phyloP scores from a whole-genome alignment of 768 basidiomycete genomes.

The Lentinula aciculospora region DNA sequence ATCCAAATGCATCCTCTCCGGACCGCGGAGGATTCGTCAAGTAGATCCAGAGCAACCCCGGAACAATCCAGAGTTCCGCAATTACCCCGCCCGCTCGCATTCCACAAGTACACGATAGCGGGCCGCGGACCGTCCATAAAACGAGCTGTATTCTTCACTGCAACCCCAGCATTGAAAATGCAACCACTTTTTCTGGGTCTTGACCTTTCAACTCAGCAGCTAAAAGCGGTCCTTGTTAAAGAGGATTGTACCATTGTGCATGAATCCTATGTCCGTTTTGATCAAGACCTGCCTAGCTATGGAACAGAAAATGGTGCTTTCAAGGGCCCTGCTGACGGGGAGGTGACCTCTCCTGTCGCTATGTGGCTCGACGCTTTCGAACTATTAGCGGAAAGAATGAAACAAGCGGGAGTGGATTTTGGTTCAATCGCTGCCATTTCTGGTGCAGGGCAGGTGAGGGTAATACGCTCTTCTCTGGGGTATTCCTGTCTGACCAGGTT shows the following conservation, averaged over 20 bases:
- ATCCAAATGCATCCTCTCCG: no score
- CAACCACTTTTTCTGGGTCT: conserved; percentile 54
- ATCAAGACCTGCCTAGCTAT: conserved; percentile 69
- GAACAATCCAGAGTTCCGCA: background rate
- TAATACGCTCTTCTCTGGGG: conserved; percentile 12
- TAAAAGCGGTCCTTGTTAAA: conserved; percentile 69
- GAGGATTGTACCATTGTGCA: conserved; percentile 51
- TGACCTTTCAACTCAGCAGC: conserved; percentile 82
- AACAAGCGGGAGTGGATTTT: conserved; percentile 53
- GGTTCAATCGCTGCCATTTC: conserved; percentile 57
- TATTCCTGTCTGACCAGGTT: background rate
- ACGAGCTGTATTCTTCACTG: background rate
- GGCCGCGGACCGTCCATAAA: background rate
- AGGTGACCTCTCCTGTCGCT: conserved; percentile 73
- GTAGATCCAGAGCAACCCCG: background rate
- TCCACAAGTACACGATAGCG: background rate
- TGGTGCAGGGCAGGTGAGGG: conserved; percentile 82
- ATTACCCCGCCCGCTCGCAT: background rate
- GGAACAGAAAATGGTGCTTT: conserved; percentile 63
- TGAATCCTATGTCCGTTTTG: conserved; percentile 74
- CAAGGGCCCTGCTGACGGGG: conserved; percentile 57
- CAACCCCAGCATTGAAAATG: background rate
- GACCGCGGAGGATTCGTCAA: no score
- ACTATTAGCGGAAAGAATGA: conserved; percentile 60
- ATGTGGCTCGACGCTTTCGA: conserved; percentile 90